Evolutionary conservation across 306 rosid species (phyloP).

Genomic region (Citrullus colocynthis): DNA sequence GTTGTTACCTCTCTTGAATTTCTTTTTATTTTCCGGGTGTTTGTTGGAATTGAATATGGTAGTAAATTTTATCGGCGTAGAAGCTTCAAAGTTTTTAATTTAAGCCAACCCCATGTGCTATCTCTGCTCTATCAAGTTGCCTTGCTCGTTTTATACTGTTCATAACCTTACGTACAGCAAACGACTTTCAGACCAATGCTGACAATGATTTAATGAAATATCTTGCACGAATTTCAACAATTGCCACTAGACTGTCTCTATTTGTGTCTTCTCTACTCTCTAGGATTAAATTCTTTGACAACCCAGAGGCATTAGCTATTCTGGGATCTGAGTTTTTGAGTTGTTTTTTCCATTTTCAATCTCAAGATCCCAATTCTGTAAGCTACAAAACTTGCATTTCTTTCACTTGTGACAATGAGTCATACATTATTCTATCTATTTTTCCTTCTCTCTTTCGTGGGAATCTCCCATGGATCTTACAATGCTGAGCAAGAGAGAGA

Average conservation of each 20-base stretch:
- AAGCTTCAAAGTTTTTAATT: background rate
- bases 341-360: background rate
- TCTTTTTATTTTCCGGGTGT: background rate
- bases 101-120: constrained; percentile 35
- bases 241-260: background rate
- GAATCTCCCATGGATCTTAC: constrained; percentile 32
- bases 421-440: constrained; percentile 19
- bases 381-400: background rate
- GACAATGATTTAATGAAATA: constrained; percentile 12
- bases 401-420: constrained; percentile 25
- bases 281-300: constrained; percentile 2
- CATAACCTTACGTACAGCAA: constrained; percentile 15
- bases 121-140: constrained; percentile 1
- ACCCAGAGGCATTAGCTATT: constrained; percentile 3
- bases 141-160: constrained; percentile 14
- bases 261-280: background rate
- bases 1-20: background rate
- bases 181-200: constrained; percentile 23
- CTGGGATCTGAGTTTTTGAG: constrained; percentile 25
- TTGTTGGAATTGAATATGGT: background rate
- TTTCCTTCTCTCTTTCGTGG: constrained; percentile 26
- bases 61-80: background rate
- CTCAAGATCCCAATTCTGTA: background rate
- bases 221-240: background rate
- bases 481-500: constrained; percentile 57